These are phyloP conservation scores for Zoysia japonica DNA, from an alignment of 176 grass and related monocot species.

Conservation along the genomic window DNA sequence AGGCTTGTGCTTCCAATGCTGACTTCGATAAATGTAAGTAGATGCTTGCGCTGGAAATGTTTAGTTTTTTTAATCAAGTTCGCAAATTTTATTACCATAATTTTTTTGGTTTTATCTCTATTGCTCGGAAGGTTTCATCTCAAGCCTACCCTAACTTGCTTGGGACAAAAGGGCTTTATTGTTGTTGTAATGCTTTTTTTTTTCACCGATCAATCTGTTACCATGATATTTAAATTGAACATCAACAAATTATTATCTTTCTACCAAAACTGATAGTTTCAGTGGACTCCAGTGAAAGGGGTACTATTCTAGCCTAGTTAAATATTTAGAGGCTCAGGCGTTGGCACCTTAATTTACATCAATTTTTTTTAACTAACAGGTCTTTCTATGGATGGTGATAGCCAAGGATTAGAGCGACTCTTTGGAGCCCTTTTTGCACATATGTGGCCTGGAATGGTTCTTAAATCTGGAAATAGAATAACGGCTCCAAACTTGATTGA, in stretches of 20 bases:
- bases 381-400: conserved; percentile 89
- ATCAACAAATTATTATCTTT: neutral
- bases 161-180: too few relatives aligned
- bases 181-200: too few relatives aligned
- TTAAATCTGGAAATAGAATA: conserved; percentile 90
- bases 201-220: conserved; percentile 13
- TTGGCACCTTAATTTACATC: conserved; percentile 4
- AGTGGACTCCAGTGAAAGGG: neutral
- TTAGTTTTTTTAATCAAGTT: conserved; percentile 13
- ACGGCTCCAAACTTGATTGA: conserved; percentile 60
- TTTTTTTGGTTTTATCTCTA: too few relatives aligned
- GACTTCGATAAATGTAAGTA: conserved; percentile 94
- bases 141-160: too few relatives aligned
- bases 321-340: conserved; percentile 1
- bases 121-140: too few relatives aligned
- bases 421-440: conserved; percentile 87
- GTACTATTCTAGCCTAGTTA: neutral
- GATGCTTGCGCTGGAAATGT: neutral
- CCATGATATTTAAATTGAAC: neutral
- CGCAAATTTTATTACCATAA: conserved; percentile 5
- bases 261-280: conserved; percentile 18
- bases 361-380: conserved; percentile 44
- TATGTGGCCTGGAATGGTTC: conserved; percentile 98
- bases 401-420: conserved; percentile 89
- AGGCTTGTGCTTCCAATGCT: conserved; percentile 79